Conservation (phyloP, 78 protist genomes). For the Chrysochromulina tobinii region DNA sequence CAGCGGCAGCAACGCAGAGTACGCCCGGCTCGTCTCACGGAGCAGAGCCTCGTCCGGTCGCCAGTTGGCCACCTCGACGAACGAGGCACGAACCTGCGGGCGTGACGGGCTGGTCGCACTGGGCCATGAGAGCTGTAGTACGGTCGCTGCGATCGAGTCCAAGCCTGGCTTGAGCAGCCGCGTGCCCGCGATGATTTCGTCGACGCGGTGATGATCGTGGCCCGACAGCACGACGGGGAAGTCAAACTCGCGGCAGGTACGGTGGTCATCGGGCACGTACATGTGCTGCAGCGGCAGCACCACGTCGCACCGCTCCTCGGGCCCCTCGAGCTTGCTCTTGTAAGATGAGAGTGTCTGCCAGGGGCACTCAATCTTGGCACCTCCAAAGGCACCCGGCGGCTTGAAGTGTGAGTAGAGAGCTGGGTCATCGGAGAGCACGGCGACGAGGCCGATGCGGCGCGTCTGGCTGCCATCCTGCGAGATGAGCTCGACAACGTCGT, state of each 20-base stretch:
- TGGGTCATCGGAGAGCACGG: background rate
- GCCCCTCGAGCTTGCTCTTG: background rate
- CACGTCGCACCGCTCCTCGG: background rate
- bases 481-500: background rate
- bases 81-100: background rate
- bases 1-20: background rate
- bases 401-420: background rate
- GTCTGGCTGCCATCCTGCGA: background rate
- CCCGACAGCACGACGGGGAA: constrained; percentile 9
- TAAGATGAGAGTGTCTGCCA: background rate
- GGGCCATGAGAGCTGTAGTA: background rate
- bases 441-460: background rate
- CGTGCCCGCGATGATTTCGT: background rate
- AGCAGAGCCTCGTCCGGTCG: background rate
- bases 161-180: constrained; percentile 16
- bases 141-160: background rate
- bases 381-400: constrained; percentile 8
- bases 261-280: constrained; percentile 6
- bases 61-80: background rate
- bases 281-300: constrained; percentile 6
- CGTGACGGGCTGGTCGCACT: background rate
- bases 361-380: background rate
- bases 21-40: background rate
- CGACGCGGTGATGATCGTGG: constrained; percentile 23
- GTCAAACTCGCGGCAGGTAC: background rate